Base-by-base conservation (phyloP, 1,284 basidiomycete genomes). In the Pyrrhoderma lamaoense region DNA sequence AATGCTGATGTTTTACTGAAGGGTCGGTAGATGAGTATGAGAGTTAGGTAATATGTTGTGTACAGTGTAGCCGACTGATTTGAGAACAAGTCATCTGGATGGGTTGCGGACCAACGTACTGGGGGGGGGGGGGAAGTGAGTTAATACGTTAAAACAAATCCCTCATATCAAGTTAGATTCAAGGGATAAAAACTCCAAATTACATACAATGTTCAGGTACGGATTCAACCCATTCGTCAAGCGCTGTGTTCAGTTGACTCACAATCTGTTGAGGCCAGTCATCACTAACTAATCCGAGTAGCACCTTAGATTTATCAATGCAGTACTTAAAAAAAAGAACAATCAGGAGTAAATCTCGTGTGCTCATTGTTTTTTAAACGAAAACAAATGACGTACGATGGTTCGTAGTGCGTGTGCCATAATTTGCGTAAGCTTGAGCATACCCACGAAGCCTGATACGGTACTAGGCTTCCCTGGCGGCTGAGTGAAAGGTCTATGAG, bases 11-110 rank as follows among this genome's bases (percentile, higher is more conserved):
- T 34, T 4, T 51, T 38, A 34, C 38, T 45, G 65, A 90, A 90
- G 0, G 85, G 82, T 9, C 87, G 77, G 62, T 90, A 84, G 45
- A 90, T 76, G 54, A 87, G 71, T 60, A 91, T 88, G 59, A 77
- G 77, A 13, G 75, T 68, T 46, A 84, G 68, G 65, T 91, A 81
- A 63, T 89, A 92, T 3, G 78, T 75, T 16, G 77, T 72, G 59
- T 82, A 80, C 9, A 93, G 67, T 3, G 76, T 73, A 2, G 85
- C 77, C 2, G 86, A 81, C 65, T 89, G 88, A 47, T 75, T 76
- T 35, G 84, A 78, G 55, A 84, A 77, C 1, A 70, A 58, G 0
- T 65, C 62, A 57, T 81, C 67, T 55, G 78, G 70, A 37, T 77
- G 74, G 38, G 75, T 68, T n/a, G 77, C 69, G 3, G 78, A 74